Evolutionary conservation across 257 asterid species (phyloP).

Genomic region (Agastache rugosa): DNA sequence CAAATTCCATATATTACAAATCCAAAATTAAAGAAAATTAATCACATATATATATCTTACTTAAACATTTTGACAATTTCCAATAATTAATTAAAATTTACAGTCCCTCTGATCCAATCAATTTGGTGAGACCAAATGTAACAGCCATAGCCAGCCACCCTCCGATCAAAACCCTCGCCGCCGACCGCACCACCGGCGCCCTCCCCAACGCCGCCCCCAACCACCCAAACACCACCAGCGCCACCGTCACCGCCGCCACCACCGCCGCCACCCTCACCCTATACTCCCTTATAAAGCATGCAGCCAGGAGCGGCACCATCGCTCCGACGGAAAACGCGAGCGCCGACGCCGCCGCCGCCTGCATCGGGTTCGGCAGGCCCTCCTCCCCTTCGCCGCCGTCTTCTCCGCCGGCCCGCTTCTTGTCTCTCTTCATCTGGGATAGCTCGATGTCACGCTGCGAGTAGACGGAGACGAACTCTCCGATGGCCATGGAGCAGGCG

Average conservation of each 20-base stretch:
- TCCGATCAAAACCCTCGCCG: constrained; percentile 61
- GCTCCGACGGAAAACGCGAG: constrained; percentile 75
- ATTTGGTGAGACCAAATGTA: constrained; percentile 59
- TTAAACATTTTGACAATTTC: background rate
- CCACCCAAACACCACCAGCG: constrained; percentile 73
- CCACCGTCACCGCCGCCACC: constrained; percentile 62
- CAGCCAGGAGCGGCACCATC: constrained; percentile 79
- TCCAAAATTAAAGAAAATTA: background rate
- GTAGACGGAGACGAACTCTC: constrained; percentile 85
- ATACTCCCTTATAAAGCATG: constrained; percentile 68
- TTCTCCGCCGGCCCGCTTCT: constrained; percentile 22
- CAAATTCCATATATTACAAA: background rate
- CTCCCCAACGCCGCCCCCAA: constrained; percentile 66
- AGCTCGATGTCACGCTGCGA: constrained; percentile 78
- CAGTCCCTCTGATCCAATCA: constrained; percentile 48
- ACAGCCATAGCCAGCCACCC: constrained; percentile 77
- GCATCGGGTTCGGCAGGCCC: constrained; percentile 66
- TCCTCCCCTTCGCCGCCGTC: constrained; percentile 28
- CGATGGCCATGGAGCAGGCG: constrained; percentile 90
- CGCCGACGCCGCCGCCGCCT: constrained; percentile 89
- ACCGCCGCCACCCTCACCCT: constrained; percentile 63
- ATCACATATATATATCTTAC: background rate
- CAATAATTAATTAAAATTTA: background rate
- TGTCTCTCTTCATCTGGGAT: constrained; percentile 65
- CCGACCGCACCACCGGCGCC: constrained; percentile 54